phyloP scores from a whole-genome alignment of 805 yeast genomes.

The Saccharomycopsis sp. region DNA sequence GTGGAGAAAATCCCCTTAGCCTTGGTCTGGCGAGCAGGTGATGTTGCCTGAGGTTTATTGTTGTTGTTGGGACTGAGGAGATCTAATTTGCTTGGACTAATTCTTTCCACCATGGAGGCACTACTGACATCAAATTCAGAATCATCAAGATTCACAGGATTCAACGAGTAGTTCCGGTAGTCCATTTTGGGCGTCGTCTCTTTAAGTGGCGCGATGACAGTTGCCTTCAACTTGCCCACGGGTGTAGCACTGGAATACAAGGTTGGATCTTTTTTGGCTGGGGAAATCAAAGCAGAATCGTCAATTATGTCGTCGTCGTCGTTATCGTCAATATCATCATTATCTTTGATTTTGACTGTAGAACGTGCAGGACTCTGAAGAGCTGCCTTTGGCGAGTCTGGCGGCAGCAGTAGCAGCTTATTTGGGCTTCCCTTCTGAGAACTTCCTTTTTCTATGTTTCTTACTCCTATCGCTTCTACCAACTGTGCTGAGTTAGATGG shows the following conservation, averaged over 20 bases:
- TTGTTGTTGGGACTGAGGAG: background rate
- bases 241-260: conserved; percentile 17
- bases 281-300: conserved; percentile 19
- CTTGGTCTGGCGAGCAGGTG: background rate
- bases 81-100: conserved; percentile 3
- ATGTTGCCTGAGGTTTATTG: background rate
- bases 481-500: too few relatives aligned
- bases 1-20: background rate
- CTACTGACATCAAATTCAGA: conserved; percentile 20
- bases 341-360: background rate
- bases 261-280: conserved; percentile 20
- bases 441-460: too few relatives aligned
- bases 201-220: background rate
- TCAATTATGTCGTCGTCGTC: conserved; percentile 12
- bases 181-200: conserved; percentile 13
- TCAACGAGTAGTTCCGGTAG: conserved; percentile 14
- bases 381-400: too few relatives aligned
- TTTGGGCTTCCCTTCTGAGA: too few relatives aligned
- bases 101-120: conserved; percentile 13
- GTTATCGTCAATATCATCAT: conserved; percentile 1
- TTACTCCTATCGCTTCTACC: conserved; percentile 1
- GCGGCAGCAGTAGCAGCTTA: too few relatives aligned
- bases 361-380: too few relatives aligned
- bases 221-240: background rate
- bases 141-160: conserved; percentile 20